Conservation (phyloP, 441 rosid genomes). For the Gossypium schwendimanii region DNA sequence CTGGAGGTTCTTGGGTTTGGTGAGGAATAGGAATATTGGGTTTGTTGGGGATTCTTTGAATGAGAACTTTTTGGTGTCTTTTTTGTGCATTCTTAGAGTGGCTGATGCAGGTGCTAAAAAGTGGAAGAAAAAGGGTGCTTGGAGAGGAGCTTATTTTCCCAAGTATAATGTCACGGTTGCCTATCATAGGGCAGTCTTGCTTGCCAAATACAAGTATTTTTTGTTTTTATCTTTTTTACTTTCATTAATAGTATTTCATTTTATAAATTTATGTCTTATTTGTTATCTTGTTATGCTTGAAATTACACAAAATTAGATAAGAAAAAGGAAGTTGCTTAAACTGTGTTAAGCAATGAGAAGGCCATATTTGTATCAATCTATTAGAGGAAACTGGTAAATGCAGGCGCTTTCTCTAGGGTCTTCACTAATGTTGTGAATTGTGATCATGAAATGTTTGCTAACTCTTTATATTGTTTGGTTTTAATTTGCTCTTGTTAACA, state of each 20-base stretch:
- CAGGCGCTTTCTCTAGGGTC: background rate
- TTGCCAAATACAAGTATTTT: constrained; percentile 59
- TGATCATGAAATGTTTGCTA: background rate
- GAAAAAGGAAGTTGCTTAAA: background rate
- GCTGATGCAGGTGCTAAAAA: constrained; percentile 64
- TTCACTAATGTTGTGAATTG: background rate
- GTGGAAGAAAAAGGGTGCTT: constrained; percentile 90
- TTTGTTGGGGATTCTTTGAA: constrained; percentile 89
- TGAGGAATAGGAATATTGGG: constrained; percentile 77
- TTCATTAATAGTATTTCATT: background rate
- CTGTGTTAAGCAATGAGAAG: background rate
- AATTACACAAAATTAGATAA: background rate
- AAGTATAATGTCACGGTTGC: constrained; percentile 73
- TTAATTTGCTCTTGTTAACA: background rate
- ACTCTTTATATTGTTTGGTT: background rate
- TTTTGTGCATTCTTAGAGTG: constrained; percentile 66
- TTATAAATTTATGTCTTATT: background rate
- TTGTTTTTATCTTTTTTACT: background rate
- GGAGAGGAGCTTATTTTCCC: constrained; percentile 93
- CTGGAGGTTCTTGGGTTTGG: constrained; percentile 36
- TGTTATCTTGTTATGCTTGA: background rate
- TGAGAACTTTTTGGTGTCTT: constrained; percentile 76
- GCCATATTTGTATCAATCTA: background rate
- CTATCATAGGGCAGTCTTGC: constrained; percentile 85
- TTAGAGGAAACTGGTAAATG: background rate